Percentiles rank a stretch among this genome's conserved stretches.
phyloP scores from a whole-genome alignment of 2,329 filamentous ascomycete species.

The Tolypocladium capitatum region DNA sequence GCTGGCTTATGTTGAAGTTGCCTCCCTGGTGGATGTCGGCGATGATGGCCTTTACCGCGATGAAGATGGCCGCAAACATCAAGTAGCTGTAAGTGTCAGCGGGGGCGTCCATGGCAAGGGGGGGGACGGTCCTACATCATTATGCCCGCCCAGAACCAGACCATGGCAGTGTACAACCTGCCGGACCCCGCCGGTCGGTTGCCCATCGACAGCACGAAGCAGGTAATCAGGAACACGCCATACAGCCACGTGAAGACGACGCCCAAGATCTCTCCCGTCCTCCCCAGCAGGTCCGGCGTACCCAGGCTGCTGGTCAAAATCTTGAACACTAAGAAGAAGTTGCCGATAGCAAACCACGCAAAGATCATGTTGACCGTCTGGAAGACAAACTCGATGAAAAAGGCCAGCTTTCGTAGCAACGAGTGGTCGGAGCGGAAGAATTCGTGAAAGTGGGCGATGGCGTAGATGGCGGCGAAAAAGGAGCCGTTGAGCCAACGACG shows the following conservation, averaged over 20 bases:
- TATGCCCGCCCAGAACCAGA: constrained; percentile 94
- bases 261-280: constrained; percentile 64
- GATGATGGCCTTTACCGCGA: constrained; percentile 78
- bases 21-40: constrained; percentile 45
- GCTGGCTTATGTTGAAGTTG: constrained; percentile 54
- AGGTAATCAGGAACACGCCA: constrained; percentile 78
- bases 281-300: constrained; percentile 54
- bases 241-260: constrained; percentile 96
- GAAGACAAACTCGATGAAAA: constrained; percentile 87
- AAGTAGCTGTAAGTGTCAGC: constrained; percentile 49
- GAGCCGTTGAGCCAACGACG: constrained; percentile 95
- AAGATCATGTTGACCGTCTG: constrained; percentile 96
- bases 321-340: constrained; percentile 98
- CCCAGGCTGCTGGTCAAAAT: constrained; percentile 85
- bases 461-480: constrained; percentile 95
- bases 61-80: constrained; percentile 88
- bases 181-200: constrained; percentile 92
- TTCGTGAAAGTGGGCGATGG: constrained; percentile 88
- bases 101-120: not conserved
- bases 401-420: constrained; percentile 72
- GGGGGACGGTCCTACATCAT: constrained; percentile 55
- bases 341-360: constrained; percentile 95
- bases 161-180: constrained; percentile 89
- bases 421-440: constrained; percentile 91
- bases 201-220: constrained; percentile 87